phyloP scores from a whole-genome alignment of 805 yeast genomes.

The Pichia cephalocereana region DNA sequence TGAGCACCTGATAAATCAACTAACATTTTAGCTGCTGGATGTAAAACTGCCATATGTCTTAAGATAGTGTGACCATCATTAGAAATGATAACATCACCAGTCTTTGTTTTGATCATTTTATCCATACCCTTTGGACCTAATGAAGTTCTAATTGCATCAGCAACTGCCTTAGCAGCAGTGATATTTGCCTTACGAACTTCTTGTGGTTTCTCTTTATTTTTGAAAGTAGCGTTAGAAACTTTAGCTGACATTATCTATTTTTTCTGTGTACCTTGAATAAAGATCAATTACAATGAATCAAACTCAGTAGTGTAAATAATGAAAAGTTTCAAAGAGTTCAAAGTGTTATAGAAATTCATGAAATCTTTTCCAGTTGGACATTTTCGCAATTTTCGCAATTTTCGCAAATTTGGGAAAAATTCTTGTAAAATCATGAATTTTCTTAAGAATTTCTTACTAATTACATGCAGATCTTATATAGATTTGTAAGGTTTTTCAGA shows the following conservation, averaged over 20 bases:
- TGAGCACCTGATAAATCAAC: conserved; percentile 97
- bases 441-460: no score
- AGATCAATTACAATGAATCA: no score
- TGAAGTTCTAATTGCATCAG: conserved; percentile 91
- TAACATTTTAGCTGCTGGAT: conserved; percentile 96
- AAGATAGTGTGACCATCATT: conserved; percentile 98
- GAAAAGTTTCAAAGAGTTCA: no score
- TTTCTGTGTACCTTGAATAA: no score
- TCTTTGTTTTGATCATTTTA: conserved; percentile 92
- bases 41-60: conserved; percentile 95
- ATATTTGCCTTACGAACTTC: conserved; percentile 87
- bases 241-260: conserved; percentile 1
- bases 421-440: no score
- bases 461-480: no score
- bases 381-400: not conserved
- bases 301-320: no score
- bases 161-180: conserved; percentile 88
- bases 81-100: conserved; percentile 88
- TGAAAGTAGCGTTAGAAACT: conserved; percentile 66
- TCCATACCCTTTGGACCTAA: conserved; percentile 99
- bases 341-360: not conserved
- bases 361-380: not conserved
- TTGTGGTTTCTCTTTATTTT: conserved; percentile 88
- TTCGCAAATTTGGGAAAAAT: not conserved
- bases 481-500: no score